phyloP scores from a whole-genome alignment of 176 grass and related monocot species.

The Avena insularis region DNA sequence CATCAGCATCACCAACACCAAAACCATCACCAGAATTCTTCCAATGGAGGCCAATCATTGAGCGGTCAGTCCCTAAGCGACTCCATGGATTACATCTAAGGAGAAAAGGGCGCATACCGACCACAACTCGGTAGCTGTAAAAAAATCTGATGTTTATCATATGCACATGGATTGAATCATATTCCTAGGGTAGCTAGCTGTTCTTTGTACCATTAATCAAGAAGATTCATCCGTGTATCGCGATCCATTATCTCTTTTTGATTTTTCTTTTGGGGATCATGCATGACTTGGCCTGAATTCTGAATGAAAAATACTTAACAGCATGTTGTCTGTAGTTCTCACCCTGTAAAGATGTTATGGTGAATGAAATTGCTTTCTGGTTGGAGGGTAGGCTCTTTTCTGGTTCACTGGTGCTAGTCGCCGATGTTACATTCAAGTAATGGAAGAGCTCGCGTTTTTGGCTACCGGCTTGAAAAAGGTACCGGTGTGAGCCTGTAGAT shows the following conservation, averaged over 20 bases:
- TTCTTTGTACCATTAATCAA: constrained; percentile 52
- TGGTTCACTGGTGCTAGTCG: not conserved
- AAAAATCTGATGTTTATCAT: constrained; percentile 59
- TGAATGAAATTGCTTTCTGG: constrained; percentile 47
- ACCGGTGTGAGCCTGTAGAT: not conserved
- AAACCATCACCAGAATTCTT: constrained; percentile 53
- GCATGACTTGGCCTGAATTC: constrained; percentile 12
- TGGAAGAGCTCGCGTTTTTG: not conserved
- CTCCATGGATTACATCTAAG: constrained; percentile 98
- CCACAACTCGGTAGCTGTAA: constrained; percentile 48
- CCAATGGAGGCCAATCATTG: constrained; percentile 59
- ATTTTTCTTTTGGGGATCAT: not conserved
- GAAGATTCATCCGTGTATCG: constrained; percentile 29
- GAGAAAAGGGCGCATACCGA: not conserved
- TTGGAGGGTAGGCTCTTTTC: not conserved
- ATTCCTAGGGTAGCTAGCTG: constrained; percentile 51
- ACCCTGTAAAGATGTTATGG: constrained; percentile 47
- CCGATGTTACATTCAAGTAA: too few relatives aligned
- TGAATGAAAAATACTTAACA: constrained; percentile 33
- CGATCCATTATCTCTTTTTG: not conserved
- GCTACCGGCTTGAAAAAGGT: not conserved
- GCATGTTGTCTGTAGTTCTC: constrained; percentile 9
- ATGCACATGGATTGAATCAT: constrained; percentile 43
- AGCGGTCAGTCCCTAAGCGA: constrained; percentile 58
- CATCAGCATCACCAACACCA: constrained; percentile 53